phyloP scores from a whole-genome alignment of 2,329 filamentous ascomycete species.

The Knufia fluminis region DNA sequence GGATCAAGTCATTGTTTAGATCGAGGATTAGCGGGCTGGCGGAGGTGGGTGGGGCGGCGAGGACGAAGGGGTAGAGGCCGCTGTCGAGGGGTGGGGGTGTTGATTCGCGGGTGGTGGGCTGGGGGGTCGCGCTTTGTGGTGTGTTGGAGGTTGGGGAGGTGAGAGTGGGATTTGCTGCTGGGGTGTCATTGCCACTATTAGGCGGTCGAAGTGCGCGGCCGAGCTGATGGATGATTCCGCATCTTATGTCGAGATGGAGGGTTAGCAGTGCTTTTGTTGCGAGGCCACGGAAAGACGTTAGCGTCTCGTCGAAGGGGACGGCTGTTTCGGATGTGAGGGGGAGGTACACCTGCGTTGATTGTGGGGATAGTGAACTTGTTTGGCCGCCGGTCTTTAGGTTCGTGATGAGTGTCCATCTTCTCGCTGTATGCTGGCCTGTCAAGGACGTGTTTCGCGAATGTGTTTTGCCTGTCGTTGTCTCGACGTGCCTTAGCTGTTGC shows the following conservation, averaged over 20 bases:
- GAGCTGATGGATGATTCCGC: conserved; percentile 74
- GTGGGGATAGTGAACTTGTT: conserved; percentile 9
- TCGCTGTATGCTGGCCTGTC: conserved; percentile 32
- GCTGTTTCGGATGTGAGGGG: conserved; percentile 82
- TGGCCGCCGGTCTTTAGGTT: conserved; percentile 38
- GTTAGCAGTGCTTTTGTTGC: conserved; percentile 71
- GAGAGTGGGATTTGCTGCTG: conserved; percentile 10
- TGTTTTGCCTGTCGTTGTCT: conserved; percentile 47
- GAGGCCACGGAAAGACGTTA: conserved; percentile 73
- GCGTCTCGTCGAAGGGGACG: conserved; percentile 76
- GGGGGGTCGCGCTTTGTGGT: conserved; percentile 36
- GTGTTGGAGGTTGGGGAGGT: conserved; percentile 24
- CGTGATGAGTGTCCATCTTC: conserved; percentile 76
- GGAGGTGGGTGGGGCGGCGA: conserved; percentile 33
- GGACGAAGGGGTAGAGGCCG: conserved; percentile 34
- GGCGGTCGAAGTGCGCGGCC: conserved; percentile 52
- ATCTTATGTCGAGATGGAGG: conserved; percentile 79
- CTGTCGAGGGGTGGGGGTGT: conserved; percentile 35
- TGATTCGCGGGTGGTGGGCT: conserved; percentile 52
- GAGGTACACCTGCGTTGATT: conserved; percentile 53
- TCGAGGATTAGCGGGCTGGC: conserved; percentile 61
- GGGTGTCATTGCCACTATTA: conserved; percentile 13
- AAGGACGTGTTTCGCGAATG: conserved; percentile 40
- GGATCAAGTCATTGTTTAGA: conserved; percentile 74
- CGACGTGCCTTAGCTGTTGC: conserved; percentile 71